Percentiles rank a stretch among this genome's conserved stretches.
phyloP scores from a whole-genome alignment of 108 stramenopile genomes.

The Pseudonitzschia multiseries region DNA sequence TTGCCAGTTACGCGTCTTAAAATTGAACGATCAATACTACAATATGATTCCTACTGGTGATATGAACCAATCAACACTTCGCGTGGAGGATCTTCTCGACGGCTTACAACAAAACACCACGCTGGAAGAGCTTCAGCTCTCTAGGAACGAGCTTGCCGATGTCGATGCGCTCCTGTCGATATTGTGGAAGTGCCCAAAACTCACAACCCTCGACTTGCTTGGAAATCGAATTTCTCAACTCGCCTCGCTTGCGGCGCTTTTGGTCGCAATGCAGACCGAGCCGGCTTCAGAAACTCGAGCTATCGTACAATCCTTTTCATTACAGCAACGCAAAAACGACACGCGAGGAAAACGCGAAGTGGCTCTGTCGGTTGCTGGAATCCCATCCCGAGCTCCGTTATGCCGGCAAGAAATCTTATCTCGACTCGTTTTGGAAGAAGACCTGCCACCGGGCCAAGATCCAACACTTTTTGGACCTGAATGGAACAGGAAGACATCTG shows the following conservation, averaged over 20 bases:
- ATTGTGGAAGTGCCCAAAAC: not conserved
- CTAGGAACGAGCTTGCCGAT: not conserved
- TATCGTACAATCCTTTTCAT: not conserved
- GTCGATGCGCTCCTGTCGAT: not conserved
- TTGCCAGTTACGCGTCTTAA: not conserved
- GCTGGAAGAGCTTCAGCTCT: not conserved
- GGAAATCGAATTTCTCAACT: not conserved
- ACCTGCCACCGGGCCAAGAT: constrained; percentile 9
- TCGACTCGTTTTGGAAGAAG: not conserved
- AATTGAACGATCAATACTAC: constrained; percentile 10
- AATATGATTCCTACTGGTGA: not conserved
- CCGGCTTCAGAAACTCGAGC: constrained; percentile 1
- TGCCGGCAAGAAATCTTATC: constrained; percentile 1
- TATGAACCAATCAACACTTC: not conserved
- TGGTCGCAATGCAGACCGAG: not conserved
- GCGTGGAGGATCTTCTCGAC: not conserved
- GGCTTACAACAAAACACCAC: not conserved
- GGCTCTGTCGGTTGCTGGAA: not conserved
- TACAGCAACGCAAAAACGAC: not conserved
- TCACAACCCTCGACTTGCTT: not conserved
- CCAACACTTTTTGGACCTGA: constrained; percentile 5
- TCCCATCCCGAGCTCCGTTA: constrained; percentile 7
- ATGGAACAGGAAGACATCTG: not conserved
- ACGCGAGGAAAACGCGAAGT: not conserved
- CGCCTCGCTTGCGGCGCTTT: not conserved